Base-by-base conservation (phyloP, 495 filamentous ascomycete species). In the Melanomma pulvis-pyrius region DNA sequence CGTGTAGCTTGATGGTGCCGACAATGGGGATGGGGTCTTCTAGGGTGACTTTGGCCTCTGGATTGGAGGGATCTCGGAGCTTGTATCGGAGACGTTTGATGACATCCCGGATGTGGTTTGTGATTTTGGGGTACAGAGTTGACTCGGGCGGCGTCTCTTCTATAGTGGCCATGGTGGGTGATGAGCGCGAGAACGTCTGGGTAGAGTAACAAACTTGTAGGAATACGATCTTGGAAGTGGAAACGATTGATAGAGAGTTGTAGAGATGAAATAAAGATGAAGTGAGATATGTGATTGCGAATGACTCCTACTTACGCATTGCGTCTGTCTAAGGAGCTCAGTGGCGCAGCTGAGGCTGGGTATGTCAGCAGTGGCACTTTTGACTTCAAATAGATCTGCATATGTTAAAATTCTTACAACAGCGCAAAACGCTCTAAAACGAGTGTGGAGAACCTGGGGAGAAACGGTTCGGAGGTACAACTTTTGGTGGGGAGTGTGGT, bases 1-100 rank as follows among this genome's bases (percentile, higher is more conserved):
- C 77, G 58, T 77, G 77, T 1, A 77, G 74, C 44, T 77, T 79
- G 12, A 75, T 71, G 19, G 71, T 79, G 29, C 75, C 77, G 12
- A 63, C 67, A 12, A 79, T 61, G 2, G 64, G 60, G 22, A 78
- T 63, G 1, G 59, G 59, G n/a, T 21, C 1, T n/a, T 21, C 17
- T 1, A 62, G 47, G 8, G 3, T 47, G 12, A 50, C 24, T 29
- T 59, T 25, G 19, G 3, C 1, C 17, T 44, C 13, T 11, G 57
- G 48, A 2, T 36, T 9, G 9, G 7, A 21, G 11, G 30, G 32
- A 7, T 61, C 21, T 8, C 41, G 15, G 2, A 25, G 25, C 8
- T 44, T 22, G n/a, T 26, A 24, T 21, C 47, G 15, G 8, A 67
- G 49, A 2, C 25, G 44, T 28, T 67, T 61, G n/a, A 67, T 9